A percentile compares a stretch with the other conserved stretches of the same genome.
Evolutionary conservation across 129 eudicot genomes (phyloP).

Genomic region (Chrysanthemum makinoi): DNA sequence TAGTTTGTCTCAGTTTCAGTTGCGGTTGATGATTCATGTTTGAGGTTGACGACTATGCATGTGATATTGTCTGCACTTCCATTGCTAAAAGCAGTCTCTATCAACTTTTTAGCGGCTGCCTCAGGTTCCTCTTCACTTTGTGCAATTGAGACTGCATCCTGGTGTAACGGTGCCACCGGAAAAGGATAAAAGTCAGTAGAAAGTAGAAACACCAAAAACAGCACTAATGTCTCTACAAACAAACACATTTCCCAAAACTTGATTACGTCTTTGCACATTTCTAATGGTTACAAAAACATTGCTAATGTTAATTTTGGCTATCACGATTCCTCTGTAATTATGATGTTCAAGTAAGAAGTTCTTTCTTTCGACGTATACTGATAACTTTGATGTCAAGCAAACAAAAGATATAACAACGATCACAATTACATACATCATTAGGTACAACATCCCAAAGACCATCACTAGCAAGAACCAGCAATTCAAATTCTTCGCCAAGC

Average conservation of each 20-base stretch:
- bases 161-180: not conserved
- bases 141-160: slow-evolving; percentile 82
- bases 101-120: slow-evolving; percentile 71
- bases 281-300: not conserved
- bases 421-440: slow-evolving; percentile 54
- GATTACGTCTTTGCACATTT: not conserved
- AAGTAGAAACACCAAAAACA: not conserved
- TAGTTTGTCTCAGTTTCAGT: slow-evolving; percentile 7
- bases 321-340: not conserved
- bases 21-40: not conserved
- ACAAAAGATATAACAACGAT: not conserved
- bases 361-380: no score
- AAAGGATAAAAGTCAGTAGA: not conserved
- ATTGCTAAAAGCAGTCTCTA: slow-evolving; percentile 72
- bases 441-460: slow-evolving; percentile 88
- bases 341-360: no score
- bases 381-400: not conserved
- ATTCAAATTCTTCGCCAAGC: slow-evolving; percentile 59
- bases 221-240: not conserved
- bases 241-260: not conserved
- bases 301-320: not conserved
- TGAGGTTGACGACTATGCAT: slow-evolving; percentile 70
- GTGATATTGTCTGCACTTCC: slow-evolving; percentile 90
- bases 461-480: slow-evolving; percentile 84
- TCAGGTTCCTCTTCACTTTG: slow-evolving; percentile 63